phyloP scores from a whole-genome alignment of 2,329 filamentous ascomycete species.

The Acephala macrosclerotiorum region DNA sequence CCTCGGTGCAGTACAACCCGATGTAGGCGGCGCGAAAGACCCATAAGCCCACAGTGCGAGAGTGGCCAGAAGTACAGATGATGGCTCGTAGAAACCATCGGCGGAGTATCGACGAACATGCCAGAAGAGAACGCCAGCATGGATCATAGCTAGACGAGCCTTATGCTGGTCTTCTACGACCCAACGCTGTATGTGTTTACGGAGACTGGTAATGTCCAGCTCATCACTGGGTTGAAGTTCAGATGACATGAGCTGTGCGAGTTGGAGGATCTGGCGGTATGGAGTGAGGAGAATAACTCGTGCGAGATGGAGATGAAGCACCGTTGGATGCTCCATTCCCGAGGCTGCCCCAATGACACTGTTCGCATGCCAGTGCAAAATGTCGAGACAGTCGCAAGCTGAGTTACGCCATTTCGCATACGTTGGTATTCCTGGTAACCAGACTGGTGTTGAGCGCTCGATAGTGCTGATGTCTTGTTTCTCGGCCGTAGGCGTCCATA shows the following conservation, averaged over 20 bases:
- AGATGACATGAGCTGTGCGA: constrained; percentile 26
- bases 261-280: constrained; percentile 35
- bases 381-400: constrained; percentile 51
- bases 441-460: constrained; percentile 48
- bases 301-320: constrained; percentile 52
- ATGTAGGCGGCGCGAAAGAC: constrained; percentile 28
- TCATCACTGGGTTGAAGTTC: constrained; percentile 8
- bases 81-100: constrained; percentile 56
- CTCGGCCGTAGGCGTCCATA: constrained; percentile 52
- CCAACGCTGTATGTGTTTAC: constrained; percentile 53
- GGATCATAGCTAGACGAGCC: constrained; percentile 62
- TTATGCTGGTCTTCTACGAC: constrained; percentile 59
- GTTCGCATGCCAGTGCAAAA: constrained; percentile 53
- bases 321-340: constrained; percentile 52
- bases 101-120: constrained; percentile 57
- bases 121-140: constrained; percentile 60
- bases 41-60: constrained; percentile 55
- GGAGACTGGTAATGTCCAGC: constrained; percentile 38
- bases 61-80: constrained; percentile 53
- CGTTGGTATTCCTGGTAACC: constrained; percentile 54
- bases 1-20: neutral
- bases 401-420: constrained; percentile 56
- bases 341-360: constrained; percentile 47
- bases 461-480: constrained; percentile 45
- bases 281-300: constrained; percentile 51